Conservation (phyloP, 192 early-diverging fungal genomes). For the Spizellomyces punctatus region DNA sequence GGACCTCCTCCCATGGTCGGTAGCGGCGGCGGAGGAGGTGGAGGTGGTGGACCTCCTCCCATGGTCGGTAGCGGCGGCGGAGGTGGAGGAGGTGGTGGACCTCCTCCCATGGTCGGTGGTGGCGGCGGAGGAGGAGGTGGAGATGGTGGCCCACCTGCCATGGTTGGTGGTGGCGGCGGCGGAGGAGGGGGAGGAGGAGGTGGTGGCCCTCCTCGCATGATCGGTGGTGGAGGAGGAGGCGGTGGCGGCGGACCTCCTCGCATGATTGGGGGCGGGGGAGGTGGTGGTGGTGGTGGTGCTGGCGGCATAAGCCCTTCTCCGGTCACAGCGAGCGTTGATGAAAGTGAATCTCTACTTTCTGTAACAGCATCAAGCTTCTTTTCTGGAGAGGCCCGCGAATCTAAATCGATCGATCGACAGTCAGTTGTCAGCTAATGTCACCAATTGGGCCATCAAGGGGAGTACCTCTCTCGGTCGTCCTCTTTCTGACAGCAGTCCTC, state of each 20-base stretch:
- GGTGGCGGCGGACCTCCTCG: neutral
- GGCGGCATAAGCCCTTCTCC: neutral
- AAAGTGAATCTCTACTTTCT: neutral
- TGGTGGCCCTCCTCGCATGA: constrained; percentile 22
- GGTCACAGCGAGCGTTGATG: neutral
- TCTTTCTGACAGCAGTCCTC: constrained; percentile 18
- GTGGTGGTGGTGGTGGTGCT: constrained; percentile 25
- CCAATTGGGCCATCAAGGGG: too few relatives aligned
- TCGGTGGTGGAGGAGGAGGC: constrained; percentile 39
- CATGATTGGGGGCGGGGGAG: constrained; percentile 29
- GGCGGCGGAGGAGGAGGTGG: constrained; percentile 23
- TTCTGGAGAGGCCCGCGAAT: neutral
- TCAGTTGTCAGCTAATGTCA: too few relatives aligned
- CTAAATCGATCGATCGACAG: too few relatives aligned
- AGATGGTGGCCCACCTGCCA: constrained; percentile 8
- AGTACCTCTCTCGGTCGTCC: neutral
- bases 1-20: constrained; percentile 17
- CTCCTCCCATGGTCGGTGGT: constrained; percentile 7
- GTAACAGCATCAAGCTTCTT: neutral
- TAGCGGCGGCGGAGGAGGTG: constrained; percentile 29
- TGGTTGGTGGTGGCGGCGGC: constrained; percentile 22
- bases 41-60: constrained; percentile 23
- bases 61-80: constrained; percentile 4
- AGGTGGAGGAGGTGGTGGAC: constrained; percentile 40
- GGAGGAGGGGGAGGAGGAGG: constrained; percentile 29